Evolutionary conservation across 768 basidiomycete species (phyloP).

Genomic region (Guyanaporus albipodus): DNA sequence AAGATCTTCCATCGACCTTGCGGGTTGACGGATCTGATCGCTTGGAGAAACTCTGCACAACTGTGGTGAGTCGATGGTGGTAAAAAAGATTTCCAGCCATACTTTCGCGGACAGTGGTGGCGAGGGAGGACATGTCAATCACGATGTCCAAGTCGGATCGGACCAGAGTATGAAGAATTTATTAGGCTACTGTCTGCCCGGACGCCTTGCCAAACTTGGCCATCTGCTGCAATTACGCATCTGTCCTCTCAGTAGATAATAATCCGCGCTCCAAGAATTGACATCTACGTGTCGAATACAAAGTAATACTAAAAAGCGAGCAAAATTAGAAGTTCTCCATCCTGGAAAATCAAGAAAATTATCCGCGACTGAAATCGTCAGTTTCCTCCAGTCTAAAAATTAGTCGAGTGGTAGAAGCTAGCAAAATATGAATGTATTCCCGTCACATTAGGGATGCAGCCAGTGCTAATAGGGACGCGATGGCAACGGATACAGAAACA

Average conservation of each 20-base stretch:
- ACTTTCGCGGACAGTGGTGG: slow-evolving; percentile 45
- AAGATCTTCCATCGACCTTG: slow-evolving; percentile 94
- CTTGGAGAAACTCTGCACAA: slow-evolving; percentile 74
- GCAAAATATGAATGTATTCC: background rate
- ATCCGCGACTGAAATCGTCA: slow-evolving; percentile 20
- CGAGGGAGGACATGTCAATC: slow-evolving; percentile 41
- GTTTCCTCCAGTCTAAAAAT: slow-evolving; percentile 16
- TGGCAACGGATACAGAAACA: slow-evolving; percentile 11
- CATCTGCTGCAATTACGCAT: background rate
- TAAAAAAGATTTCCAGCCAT: slow-evolving; percentile 17
- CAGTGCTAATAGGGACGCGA: slow-evolving; percentile 13
- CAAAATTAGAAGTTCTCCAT: slow-evolving; percentile 7
- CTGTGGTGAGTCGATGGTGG: background rate
- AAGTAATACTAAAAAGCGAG: slow-evolving; percentile 6
- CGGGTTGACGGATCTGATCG: slow-evolving; percentile 83
- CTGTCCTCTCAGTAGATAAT: no score
- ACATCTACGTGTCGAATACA: slow-evolving; percentile 4
- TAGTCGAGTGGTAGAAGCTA: slow-evolving; percentile 17
- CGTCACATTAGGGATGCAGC: slow-evolving; percentile 15
- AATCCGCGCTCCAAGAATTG: background rate
- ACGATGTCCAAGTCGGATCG: background rate
- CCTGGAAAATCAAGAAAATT: slow-evolving; percentile 6
- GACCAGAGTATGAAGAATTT: background rate
- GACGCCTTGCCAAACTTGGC: slow-evolving; percentile 9
- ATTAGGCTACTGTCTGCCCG: background rate